Conservation (phyloP, 306 rosid genomes). For the Malus sieversii region DNA sequence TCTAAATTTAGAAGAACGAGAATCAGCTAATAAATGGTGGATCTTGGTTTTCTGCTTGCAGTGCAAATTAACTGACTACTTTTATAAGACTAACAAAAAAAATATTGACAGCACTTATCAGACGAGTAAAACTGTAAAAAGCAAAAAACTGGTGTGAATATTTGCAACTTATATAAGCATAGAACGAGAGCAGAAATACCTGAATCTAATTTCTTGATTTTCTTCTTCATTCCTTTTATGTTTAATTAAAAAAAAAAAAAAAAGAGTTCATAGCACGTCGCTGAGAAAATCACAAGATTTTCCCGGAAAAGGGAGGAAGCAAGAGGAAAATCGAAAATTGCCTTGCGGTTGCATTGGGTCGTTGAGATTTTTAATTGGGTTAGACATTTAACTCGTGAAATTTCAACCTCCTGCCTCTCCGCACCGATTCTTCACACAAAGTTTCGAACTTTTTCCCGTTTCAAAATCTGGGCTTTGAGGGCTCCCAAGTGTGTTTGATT, state of each 20-base stretch:
- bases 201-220: not conserved
- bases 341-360: not conserved
- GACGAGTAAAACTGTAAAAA: not conserved
- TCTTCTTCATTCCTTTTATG: not conserved
- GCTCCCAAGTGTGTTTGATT: conserved; percentile 15
- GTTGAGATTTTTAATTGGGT: not conserved
- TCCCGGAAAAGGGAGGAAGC: not conserved
- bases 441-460: not conserved
- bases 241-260: not conserved
- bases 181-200: not conserved
- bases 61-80: not conserved
- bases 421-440: not conserved
- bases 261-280: not conserved
- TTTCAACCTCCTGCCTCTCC: not conserved
- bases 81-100: not conserved
- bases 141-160: not conserved
- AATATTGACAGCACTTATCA: not conserved
- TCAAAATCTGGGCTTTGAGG: not conserved
- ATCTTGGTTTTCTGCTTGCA: not conserved
- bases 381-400: not conserved
- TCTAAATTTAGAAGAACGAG: not conserved
- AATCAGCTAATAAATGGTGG: not conserved
- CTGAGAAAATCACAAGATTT: not conserved
- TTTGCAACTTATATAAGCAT: not conserved
- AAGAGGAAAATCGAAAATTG: not conserved